A percentile compares a stretch with the other conserved stretches of the same genome.
Conservation (phyloP, 2,329 filamentous ascomycete genomes). For the Ascomycota sp. region DNA sequence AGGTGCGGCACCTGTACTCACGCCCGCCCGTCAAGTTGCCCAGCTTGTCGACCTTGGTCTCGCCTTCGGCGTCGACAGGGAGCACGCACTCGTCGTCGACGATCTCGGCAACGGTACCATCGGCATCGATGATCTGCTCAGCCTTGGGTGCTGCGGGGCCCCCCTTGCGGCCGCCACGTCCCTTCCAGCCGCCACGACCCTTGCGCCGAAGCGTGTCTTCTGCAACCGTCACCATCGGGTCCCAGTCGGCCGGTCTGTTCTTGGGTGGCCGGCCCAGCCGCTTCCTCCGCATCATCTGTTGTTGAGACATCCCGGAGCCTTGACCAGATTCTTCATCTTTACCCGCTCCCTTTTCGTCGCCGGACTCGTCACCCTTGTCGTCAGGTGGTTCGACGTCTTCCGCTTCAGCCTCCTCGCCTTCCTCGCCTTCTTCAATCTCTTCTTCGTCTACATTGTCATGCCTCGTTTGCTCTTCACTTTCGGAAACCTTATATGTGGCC, state of each 20-base stretch:
- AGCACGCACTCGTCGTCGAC: conserved; percentile 80
- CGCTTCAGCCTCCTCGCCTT: conserved; percentile 15
- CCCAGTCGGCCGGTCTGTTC: conserved; percentile 64
- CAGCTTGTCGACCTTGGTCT: conserved; percentile 80
- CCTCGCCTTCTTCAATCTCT: conserved; percentile 8
- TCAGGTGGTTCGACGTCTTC: conserved; percentile 13
- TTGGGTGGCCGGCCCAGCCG: conserved; percentile 74
- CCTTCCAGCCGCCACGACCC: conserved; percentile 51
- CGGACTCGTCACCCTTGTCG: conserved; percentile 25
- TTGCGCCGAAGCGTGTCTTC: conserved; percentile 40
- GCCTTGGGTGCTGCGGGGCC: conserved; percentile 56
- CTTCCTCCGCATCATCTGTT: conserved; percentile 48
- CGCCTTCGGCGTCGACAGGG: conserved; percentile 71
- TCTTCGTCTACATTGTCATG: neutral
- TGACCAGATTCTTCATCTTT: conserved; percentile 24
- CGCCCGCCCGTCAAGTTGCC: conserved; percentile 66
- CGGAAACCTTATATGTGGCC: conserved; percentile 4
- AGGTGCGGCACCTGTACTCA: conserved; percentile 89
- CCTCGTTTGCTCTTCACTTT: conserved; percentile 2
- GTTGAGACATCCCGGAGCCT: conserved; percentile 34
- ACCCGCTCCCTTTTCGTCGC: conserved; percentile 14
- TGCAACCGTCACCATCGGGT: conserved; percentile 37
- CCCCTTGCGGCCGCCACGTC: conserved; percentile 44
- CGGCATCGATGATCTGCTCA: conserved; percentile 76
- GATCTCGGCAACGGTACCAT: conserved; percentile 81